phyloP scores from a whole-genome alignment of 148 eudicot genomes.

The Polygonum aviculare region DNA sequence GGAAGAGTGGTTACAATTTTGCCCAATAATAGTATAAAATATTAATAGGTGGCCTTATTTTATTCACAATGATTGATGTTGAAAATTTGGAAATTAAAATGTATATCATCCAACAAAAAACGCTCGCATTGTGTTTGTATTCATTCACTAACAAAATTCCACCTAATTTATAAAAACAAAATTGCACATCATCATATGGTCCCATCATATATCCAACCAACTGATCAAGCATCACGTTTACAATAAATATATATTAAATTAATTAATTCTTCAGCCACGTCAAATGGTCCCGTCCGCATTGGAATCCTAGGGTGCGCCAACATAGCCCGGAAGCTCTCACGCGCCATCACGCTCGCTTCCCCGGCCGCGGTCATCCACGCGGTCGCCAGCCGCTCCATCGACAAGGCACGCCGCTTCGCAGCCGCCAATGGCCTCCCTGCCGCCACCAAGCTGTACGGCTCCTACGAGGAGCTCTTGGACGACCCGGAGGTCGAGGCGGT shows the following conservation, averaged over 20 bases:
- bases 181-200: too few relatives aligned
- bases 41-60: too few relatives aligned
- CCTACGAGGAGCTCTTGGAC: slow-evolving; percentile 48
- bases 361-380: slow-evolving; percentile 46
- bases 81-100: too few relatives aligned
- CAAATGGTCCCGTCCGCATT: slow-evolving; percentile 25
- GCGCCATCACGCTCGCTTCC: slow-evolving; percentile 38
- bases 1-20: too few relatives aligned
- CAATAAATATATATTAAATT: too few relatives aligned
- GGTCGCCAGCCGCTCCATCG: slow-evolving; percentile 56
- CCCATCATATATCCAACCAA: too few relatives aligned
- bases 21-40: too few relatives aligned
- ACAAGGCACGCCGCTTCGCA: slow-evolving; percentile 45
- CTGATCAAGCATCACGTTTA: too few relatives aligned
- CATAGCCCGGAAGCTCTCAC: slow-evolving; percentile 60
- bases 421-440: slow-evolving; percentile 31
- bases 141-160: too few relatives aligned
- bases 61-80: background rate
- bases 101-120: background rate
- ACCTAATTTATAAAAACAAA: too few relatives aligned
- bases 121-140: too few relatives aligned
- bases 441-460: slow-evolving; percentile 39
- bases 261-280: slow-evolving; percentile 9
- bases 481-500: slow-evolving; percentile 71
- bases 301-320: slow-evolving; percentile 73